Evolutionary conservation across 2,329 filamentous ascomycete species (phyloP), one percentile per base, ranked within the genome.

Genomic region (Colletotrichum agaves): DNA sequence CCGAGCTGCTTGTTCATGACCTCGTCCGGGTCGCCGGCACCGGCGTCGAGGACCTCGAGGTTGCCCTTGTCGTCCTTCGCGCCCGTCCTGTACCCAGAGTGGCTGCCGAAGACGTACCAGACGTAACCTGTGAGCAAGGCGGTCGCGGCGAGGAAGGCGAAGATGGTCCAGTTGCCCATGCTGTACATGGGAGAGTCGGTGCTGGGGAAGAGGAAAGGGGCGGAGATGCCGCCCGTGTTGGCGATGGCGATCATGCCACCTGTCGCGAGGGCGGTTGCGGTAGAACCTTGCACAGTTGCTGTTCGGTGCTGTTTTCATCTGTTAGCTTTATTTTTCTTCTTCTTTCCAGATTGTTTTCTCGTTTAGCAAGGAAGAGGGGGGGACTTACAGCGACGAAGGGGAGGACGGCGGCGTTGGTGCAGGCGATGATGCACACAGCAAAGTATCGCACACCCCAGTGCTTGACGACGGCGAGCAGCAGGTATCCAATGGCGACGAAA

Each of bases 111-210:
- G 1, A 74, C 71, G 35, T 74, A 75, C 75, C 75, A 77, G 21
- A 74, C 72, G 39, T 75, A 77, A 11, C 71, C 17, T 5, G 75
- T 75, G 47, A 76, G 73, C 3, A 64, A 8, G 5, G 69, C 73
- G 3, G 75, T 73, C 4, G 70, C 49, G 11, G 73, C 63, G 7
- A 77, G 74, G 67, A 77, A 77, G 8, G 69, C 74, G 33, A 77
- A 77, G 3, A 77, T 74, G 12, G 75, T 77, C 75, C 75, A 77
- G 71, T 77, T 77, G 27, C 75, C 75, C 75, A 75, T 77, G 1
- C 72, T 71, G 67, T 77, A 77, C 74, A 77, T 76, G 55, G 75
- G 75, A 0, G 69, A 72, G 15, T 73, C 74, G 65, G 43, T 69
- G 61, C 73, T 67, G 3, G 75, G 75, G 71, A 78, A 78, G 15